phyloP scores from a whole-genome alignment of 441 rosid species.

The Adansonia rubrostipa region DNA sequence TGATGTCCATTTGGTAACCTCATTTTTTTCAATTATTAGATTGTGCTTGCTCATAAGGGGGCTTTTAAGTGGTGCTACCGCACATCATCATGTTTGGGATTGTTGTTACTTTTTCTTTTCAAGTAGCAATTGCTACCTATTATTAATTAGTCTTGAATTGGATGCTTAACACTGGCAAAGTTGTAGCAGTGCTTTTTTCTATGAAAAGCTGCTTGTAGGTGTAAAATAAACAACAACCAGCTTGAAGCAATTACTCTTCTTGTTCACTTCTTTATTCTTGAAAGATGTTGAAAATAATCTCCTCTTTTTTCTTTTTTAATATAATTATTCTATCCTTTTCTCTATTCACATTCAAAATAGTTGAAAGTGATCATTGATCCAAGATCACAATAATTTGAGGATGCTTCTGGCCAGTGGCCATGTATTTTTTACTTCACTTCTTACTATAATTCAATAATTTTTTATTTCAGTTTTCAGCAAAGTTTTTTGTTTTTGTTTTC shows the following conservation, averaged over 20 bases:
- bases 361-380: background rate
- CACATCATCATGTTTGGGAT: background rate
- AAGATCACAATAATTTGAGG: background rate
- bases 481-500: background rate
- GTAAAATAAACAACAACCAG: background rate
- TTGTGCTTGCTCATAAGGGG: background rate
- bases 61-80: background rate
- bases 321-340: background rate
- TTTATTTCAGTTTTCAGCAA: background rate
- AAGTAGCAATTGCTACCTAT: background rate
- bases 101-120: background rate
- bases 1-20: background rate
- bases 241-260: slow-evolving; percentile 20
- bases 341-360: background rate
- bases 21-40: background rate
- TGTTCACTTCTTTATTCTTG: background rate
- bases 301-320: background rate
- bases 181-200: background rate
- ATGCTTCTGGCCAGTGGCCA: background rate
- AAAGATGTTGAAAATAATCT: background rate
- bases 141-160: background rate
- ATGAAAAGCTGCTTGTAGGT: background rate
- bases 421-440: background rate
- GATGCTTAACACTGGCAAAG: background rate
- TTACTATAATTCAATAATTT: background rate